phyloP scores from a whole-genome alignment of 73 alveolate genomes.

The Paraurostyla sp. region DNA sequence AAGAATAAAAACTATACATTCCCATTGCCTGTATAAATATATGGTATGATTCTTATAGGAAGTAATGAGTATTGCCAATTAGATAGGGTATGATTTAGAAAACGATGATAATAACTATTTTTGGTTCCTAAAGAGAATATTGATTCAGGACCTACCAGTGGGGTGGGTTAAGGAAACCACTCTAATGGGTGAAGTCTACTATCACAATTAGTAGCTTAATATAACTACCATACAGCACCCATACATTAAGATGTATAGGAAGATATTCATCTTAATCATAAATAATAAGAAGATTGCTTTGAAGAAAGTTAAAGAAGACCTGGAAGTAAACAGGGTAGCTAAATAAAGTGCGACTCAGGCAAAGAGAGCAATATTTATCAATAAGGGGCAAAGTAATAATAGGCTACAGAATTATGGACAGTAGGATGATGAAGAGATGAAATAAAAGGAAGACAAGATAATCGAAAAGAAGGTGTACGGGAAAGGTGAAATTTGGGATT shows the following conservation, averaged over 20 bases:
- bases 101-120: slow-evolving; percentile 15
- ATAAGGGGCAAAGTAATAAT: too few relatives aligned
- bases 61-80: background rate
- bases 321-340: background rate
- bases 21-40: slow-evolving; percentile 16
- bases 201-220: slow-evolving; percentile 28
- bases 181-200: slow-evolving; percentile 23
- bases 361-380: slow-evolving; percentile 6
- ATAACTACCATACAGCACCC: slow-evolving; percentile 19
- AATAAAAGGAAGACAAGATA: background rate
- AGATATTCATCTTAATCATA: background rate
- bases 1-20: background rate
- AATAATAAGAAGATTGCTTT: background rate
- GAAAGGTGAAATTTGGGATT: background rate
- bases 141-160: background rate
- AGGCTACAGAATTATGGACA: too few relatives aligned
- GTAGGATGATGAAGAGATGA: background rate
- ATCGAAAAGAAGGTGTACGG: background rate
- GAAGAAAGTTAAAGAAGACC: background rate
- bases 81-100: slow-evolving; percentile 35
- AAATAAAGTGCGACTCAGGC: background rate
- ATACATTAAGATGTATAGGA: slow-evolving; percentile 16
- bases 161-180: slow-evolving; percentile 47
- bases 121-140: slow-evolving; percentile 24
- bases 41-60: background rate